These are phyloP conservation scores for Venturia oleaginea DNA, from an alignment of 2,329 filamentous ascomycete genomes.

Conservation along the genomic window DNA sequence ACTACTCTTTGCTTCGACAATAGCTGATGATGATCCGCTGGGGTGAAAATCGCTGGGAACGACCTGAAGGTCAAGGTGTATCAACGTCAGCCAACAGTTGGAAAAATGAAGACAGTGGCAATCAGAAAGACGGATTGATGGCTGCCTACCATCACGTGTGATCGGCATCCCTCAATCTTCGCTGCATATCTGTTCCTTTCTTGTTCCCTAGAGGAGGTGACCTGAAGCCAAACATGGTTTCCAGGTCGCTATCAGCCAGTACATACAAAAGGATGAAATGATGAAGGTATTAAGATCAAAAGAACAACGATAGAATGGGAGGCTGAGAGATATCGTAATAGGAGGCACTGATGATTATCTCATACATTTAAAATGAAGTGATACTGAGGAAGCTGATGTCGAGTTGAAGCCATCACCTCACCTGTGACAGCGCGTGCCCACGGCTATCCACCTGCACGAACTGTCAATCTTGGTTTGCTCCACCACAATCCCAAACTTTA, in stretches of 20 bases:
- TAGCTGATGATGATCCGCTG: neutral
- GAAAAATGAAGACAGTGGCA: neutral
- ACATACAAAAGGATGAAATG: no score
- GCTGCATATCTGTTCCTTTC: neutral
- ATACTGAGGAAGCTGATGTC: neutral
- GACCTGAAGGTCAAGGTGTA: neutral
- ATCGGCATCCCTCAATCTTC: neutral
- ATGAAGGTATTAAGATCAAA: no score
- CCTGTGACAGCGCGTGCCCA: neutral
- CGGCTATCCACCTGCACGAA: neutral
- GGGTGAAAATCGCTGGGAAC: neutral
- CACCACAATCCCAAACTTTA: neutral
- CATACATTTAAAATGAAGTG: no score
- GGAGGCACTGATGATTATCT: no score
- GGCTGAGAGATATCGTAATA: no score
- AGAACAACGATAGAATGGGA: no score
- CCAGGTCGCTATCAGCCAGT: no score
- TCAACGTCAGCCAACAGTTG: neutral
- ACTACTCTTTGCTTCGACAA: neutral
- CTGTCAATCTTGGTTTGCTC: neutral
- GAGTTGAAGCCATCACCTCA: neutral
- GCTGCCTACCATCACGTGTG: neutral
- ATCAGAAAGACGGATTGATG: neutral
- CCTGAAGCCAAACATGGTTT: neutral
- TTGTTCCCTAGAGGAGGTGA: neutral